Percentiles rank a stretch among this genome's conserved stretches.
These are phyloP conservation scores for Lavandula angustifolia DNA, from an alignment of 257 asterid species.

Conservation along the genomic window DNA sequence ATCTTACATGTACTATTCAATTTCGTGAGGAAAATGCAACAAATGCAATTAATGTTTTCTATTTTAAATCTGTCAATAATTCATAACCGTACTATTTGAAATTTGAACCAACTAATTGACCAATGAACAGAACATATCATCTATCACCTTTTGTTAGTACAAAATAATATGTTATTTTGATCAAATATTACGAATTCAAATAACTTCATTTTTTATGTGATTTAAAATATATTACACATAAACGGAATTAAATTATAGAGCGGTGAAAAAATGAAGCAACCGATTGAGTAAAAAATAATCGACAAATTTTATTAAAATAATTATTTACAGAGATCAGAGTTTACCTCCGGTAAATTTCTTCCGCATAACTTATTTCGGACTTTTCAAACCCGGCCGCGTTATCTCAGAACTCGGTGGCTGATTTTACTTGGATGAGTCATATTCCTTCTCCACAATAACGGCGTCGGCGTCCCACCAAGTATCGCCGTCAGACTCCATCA, in stretches of 20 bases:
- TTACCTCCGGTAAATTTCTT: conserved; percentile 9
- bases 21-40: too few species aligned
- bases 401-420: conserved; percentile 20
- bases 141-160: too few species aligned
- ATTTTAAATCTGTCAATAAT: too few species aligned
- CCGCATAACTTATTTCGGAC: not conserved
- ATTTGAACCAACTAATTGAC: too few species aligned
- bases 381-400: conserved; percentile 28
- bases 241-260: not conserved
- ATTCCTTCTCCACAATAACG: conserved; percentile 53
- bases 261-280: not conserved
- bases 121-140: too few species aligned
- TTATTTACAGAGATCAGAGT: conserved; percentile 35
- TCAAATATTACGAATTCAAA: too few species aligned
- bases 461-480: conserved; percentile 86
- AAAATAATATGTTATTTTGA: too few species aligned
- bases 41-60: too few species aligned
- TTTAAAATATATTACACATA: too few species aligned
- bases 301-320: conserved; percentile 30
- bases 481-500: conserved; percentile 22
- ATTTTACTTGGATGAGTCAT: conserved; percentile 28
- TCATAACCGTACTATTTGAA: too few species aligned
- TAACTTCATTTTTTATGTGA: too few species aligned
- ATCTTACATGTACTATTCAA: too few species aligned
- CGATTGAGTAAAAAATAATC: conserved; percentile 22